phyloP scores from a whole-genome alignment of 2,329 filamentous ascomycete species.

The Penicillium capsulatum region DNA sequence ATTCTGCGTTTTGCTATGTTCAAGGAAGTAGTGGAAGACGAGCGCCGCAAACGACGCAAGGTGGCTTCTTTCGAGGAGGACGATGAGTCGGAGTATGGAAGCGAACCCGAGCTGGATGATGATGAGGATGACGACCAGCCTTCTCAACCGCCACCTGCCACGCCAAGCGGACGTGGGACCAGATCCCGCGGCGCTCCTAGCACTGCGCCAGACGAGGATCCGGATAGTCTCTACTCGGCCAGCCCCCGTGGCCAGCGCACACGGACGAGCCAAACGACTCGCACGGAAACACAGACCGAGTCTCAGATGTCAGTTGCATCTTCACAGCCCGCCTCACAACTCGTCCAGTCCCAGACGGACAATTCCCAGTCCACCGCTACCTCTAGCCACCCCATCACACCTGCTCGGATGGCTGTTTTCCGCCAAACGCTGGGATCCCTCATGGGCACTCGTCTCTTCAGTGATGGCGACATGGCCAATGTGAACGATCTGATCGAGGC shows the following conservation, averaged over 20 bases:
- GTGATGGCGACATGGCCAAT: slow-evolving; percentile 70
- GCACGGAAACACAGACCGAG: slow-evolving; percentile 41
- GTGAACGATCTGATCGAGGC: slow-evolving; percentile 70
- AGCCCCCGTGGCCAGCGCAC: slow-evolving; percentile 45
- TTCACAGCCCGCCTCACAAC: slow-evolving; percentile 71
- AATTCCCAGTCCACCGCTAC: slow-evolving; percentile 37
- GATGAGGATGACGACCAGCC: slow-evolving; percentile 26
- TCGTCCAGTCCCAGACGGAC: slow-evolving; percentile 51
- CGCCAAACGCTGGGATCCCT: slow-evolving; percentile 76
- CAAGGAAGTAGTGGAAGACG: slow-evolving; percentile 80
- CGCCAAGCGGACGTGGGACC: slow-evolving; percentile 28
- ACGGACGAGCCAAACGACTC: slow-evolving; percentile 38
- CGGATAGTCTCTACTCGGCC: slow-evolving; percentile 53
- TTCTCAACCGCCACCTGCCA: slow-evolving; percentile 26
- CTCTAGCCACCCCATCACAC: slow-evolving; percentile 40
- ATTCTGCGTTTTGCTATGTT: slow-evolving; percentile 94
- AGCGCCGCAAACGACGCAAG: slow-evolving; percentile 78
- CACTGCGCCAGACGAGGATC: slow-evolving; percentile 49
- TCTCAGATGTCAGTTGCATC: slow-evolving; percentile 70
- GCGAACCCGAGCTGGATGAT: slow-evolving; percentile 39
- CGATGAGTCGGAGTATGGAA: slow-evolving; percentile 48
- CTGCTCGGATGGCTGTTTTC: slow-evolving; percentile 68
- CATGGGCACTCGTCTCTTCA: slow-evolving; percentile 77
- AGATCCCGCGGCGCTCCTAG: slow-evolving; percentile 36
- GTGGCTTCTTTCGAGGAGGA: slow-evolving; percentile 48